These are phyloP conservation scores for Ballota nigra DNA, from an alignment of 257 asterid species.

Conservation along the genomic window DNA sequence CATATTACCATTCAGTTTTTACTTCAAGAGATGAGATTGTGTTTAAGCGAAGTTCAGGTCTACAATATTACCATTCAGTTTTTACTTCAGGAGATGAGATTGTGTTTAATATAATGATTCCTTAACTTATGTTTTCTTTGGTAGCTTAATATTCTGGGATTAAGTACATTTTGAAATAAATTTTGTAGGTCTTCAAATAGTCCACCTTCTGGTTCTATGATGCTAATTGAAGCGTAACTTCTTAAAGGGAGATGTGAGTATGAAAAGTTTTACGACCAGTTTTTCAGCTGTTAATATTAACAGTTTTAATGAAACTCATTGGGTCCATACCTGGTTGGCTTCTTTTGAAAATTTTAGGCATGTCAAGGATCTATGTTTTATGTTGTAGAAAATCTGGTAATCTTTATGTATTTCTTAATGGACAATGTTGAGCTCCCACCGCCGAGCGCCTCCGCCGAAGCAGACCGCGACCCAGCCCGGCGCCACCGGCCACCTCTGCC, in stretches of 20 bases:
- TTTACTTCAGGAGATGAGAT: conserved; percentile 2
- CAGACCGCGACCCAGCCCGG: no score
- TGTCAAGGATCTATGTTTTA: no score
- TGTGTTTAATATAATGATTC: not conserved
- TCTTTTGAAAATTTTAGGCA: conserved; percentile 4
- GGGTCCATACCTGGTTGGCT: not conserved
- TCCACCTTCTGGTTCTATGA: no score
- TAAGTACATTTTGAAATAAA: conserved; percentile 34
- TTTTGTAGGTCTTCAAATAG: no score
- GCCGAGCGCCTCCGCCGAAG: no score
- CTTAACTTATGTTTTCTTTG: conserved; percentile 3
- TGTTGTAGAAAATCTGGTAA: no score
- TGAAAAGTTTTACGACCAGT: not conserved
- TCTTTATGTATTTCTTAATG: no score
- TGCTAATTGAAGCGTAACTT: conserved; percentile 10
- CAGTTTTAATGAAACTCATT: not conserved
- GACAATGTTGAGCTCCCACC: no score
- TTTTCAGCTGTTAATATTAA: conserved; percentile 17
- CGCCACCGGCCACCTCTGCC: no score
- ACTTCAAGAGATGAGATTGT: conserved; percentile 1
- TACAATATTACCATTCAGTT: not conserved
- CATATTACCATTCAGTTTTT: not conserved
- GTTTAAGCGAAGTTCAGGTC: conserved; percentile 50
- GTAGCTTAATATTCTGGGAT: conserved; percentile 7
- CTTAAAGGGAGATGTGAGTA: conserved; percentile 9